Percentiles rank a stretch among this genome's conserved stretches.
Evolutionary conservation across 2,329 filamentous ascomycete genomes (phyloP).

Genomic region (Coniochaeta sp.): DNA sequence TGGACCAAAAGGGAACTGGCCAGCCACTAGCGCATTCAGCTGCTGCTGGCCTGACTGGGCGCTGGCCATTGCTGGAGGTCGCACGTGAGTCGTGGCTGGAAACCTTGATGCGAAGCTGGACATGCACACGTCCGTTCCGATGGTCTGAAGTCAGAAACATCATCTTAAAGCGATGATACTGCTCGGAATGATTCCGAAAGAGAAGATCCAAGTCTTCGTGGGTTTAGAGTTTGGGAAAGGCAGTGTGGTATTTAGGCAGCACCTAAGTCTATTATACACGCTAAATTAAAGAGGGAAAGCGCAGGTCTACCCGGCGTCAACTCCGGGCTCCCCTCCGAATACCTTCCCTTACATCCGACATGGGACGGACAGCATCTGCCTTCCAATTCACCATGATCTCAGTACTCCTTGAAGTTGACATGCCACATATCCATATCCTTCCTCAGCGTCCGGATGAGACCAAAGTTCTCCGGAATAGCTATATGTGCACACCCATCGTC

Average conservation of each 20-base stretch:
- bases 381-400: background rate
- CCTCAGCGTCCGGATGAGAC: background rate
- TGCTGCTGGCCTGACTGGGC: no score
- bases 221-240: background rate
- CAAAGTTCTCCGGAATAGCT: background rate
- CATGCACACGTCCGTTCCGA: background rate
- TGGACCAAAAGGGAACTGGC: background rate
- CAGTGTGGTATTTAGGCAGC: background rate
- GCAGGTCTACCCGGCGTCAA: background rate
- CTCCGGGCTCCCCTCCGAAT: background rate
- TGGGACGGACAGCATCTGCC: background rate
- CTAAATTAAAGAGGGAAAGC: background rate
- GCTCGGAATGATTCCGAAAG: background rate
- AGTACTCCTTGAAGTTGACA: slow-evolving; percentile 1
- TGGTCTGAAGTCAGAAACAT: background rate
- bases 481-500: background rate
- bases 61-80: background rate
- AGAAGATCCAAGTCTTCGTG: background rate
- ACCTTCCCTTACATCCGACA: background rate
- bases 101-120: background rate
- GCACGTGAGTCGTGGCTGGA: background rate
- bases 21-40: background rate
- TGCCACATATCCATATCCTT: slow-evolving; percentile 1
- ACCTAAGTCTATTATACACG: no score
- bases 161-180: background rate